These are phyloP conservation scores for Fusarium metavorans DNA, from an alignment of 2,329 filamentous ascomycete genomes.

Conservation along the genomic window DNA sequence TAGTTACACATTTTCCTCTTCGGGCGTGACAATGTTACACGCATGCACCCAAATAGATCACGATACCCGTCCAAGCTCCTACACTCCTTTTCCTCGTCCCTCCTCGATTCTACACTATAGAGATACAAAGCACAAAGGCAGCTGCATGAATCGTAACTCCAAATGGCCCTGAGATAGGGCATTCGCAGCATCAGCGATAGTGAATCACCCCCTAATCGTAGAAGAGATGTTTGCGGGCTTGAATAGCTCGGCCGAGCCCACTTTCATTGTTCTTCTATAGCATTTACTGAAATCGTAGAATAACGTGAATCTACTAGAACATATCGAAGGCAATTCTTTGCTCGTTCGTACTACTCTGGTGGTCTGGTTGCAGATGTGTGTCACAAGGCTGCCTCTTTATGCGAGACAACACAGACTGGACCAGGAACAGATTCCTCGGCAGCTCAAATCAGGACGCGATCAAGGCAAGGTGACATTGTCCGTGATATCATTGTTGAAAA, in stretches of 20 bases:
- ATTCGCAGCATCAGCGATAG: neutral
- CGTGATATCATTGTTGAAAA: slow-evolving; percentile 40
- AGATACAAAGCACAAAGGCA: neutral
- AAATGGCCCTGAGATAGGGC: neutral
- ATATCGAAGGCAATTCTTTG: neutral
- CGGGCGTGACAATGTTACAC: slow-evolving; percentile 23
- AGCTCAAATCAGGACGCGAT: neutral
- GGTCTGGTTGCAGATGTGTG: slow-evolving; percentile 6
- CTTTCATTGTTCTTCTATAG: neutral
- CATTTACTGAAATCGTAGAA: neutral
- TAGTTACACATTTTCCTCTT: slow-evolving; percentile 22
- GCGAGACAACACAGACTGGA: neutral
- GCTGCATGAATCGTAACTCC: neutral
- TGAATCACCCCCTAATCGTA: neutral
- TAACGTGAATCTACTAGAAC: neutral
- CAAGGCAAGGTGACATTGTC: slow-evolving; percentile 30
- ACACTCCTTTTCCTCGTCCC: neutral
- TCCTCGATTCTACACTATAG: neutral
- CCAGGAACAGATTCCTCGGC: neutral
- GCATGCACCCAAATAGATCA: neutral
- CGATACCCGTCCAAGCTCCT: slow-evolving; percentile 2
- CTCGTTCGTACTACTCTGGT: slow-evolving; percentile 19
- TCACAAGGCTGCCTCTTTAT: slow-evolving; percentile 7
- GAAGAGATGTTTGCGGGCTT: neutral
- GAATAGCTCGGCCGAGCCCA: no score